A percentile compares a stretch with the other conserved stretches of the same genome.
These are phyloP conservation scores for Exsudoporus frostii DNA, from an alignment of 768 basidiomycete species.

Conservation along the genomic window DNA sequence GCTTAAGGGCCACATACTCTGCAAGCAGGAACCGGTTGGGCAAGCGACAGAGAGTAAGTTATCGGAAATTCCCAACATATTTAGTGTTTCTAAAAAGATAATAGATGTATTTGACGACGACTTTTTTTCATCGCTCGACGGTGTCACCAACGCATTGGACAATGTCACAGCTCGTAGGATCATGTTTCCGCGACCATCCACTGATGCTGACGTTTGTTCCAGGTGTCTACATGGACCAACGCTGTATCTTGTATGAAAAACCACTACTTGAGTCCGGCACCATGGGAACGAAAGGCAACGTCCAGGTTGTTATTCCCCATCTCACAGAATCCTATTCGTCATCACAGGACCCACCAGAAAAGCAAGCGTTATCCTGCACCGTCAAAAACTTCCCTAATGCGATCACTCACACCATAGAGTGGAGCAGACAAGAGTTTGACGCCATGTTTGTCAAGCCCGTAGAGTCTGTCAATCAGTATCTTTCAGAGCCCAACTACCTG, in stretches of 20 bases:
- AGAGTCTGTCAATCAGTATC: conserved; percentile 92
- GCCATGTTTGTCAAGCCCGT: conserved; percentile 90
- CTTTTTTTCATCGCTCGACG: conserved; percentile 87
- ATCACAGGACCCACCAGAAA: conserved; percentile 98
- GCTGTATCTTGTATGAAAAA: conserved; percentile 95
- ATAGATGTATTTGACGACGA: conserved; percentile 82
- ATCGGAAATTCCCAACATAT: neutral
- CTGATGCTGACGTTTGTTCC: conserved; percentile 4
- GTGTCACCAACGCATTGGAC: conserved; percentile 96
- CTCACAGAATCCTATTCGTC: conserved; percentile 96
- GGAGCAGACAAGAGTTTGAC: conserved; percentile 93
- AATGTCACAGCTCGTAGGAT: conserved; percentile 90
- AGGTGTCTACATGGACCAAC: conserved; percentile 98
- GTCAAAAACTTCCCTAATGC: conserved; percentile 99
- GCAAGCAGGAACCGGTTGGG: conserved; percentile 92
- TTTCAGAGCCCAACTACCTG: conserved; percentile 93
- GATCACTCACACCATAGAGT: conserved; percentile 98
- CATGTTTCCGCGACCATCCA: neutral
- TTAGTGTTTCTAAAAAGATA: conserved; percentile 11
- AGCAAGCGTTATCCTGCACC: conserved; percentile 93
- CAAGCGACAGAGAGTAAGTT: conserved; percentile 85
- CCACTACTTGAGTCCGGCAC: conserved; percentile 97
- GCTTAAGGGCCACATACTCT: conserved; percentile 77
- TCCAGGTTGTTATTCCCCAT: conserved; percentile 92
- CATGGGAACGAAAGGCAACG: conserved; percentile 96